Evolutionary conservation across 2,329 filamentous ascomycete species (phyloP).

Genomic region (Cercospora zeae-maydis): DNA sequence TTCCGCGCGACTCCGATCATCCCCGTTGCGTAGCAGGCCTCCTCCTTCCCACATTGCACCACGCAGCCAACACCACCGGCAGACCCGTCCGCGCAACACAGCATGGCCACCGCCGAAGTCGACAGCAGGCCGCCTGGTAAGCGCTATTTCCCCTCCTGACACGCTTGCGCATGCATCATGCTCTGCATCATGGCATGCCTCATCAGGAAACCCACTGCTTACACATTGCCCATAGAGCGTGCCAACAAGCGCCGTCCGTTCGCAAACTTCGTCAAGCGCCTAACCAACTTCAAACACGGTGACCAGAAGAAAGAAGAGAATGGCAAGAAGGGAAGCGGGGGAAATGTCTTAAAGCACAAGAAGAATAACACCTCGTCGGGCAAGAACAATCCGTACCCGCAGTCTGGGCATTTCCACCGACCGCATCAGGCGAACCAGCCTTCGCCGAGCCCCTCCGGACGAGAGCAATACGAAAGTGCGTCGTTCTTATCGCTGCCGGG

Average conservation of each 20-base stretch:
- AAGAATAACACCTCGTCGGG: conserved; percentile 35
- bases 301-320: conserved; percentile 45
- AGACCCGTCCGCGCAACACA: neutral
- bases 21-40: neutral
- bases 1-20: neutral
- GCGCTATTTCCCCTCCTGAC: conserved; percentile 15
- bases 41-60: neutral
- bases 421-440: conserved; percentile 46
- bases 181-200: neutral
- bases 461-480: conserved; percentile 43
- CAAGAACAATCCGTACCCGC: conserved; percentile 88
- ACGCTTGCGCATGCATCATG: neutral
- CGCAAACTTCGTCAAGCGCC: conserved; percentile 88
- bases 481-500: conserved; percentile 49
- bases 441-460: conserved; percentile 19
- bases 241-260: conserved; percentile 78
- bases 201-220: conserved; percentile 16
- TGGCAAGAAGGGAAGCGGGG: conserved; percentile 20
- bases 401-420: conserved; percentile 64
- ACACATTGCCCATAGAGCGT: conserved; percentile 55
- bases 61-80: neutral
- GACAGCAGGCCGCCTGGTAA: conserved; percentile 44
- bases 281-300: conserved; percentile 80
- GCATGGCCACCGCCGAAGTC: conserved; percentile 47
- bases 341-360: conserved; percentile 20